Evolutionary conservation across 352 stramenopile species (phyloP), one percentile per base, ranked within the genome.

Genomic region (Phytophthora sojae): DNA sequence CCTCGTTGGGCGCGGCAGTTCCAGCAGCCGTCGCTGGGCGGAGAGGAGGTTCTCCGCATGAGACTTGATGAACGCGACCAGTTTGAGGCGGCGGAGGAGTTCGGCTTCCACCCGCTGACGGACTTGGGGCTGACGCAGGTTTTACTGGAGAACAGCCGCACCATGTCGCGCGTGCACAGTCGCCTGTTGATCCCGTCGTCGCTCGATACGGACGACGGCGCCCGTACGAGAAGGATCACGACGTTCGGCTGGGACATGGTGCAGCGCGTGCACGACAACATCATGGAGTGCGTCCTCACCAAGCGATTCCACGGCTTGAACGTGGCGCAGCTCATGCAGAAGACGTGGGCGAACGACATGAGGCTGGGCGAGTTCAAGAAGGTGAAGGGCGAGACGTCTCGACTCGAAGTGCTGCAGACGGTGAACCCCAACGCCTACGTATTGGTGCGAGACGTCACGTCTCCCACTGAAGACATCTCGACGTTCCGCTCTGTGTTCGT

Each of bases 321-420:
- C 30, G 76, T 80, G 0, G 57, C 64, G 1, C n/a, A 69, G 3
- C 37, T 82, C 32, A 75, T 81, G 73, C 62, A 76, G 26, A 81
- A 81, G 60, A 81, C 74, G 23, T 86, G 79, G 79, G 62, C 66
- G 17, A 77, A 80, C n/a, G 73, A 86, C 55, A 71, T 81, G 59
- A 81, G 72, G 14, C 66, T 85, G n/a, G 70, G 75, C 1, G 61
- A 76, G 21, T 81, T 81, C 26, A 68, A 72, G n/a, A 77, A 74
- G 49, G 71, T 81, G 19, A 82, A 82, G 39, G 72, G 61, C 51
- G 75, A 85, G 53, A 80, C 76, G 2, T 53, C 44, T 23, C 68
- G 78, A 0, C 50, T 85, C 15, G 75, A 85, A 32, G 69, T 83
- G 35, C 44, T 85, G 15, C 78, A 85, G 37, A 57, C 69, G 6